Evolutionary conservation across 192 early-diverging fungal genomes (phyloP), one percentile per base, ranked within the genome.

Genomic region (Phlyctochytrium planicorne): DNA sequence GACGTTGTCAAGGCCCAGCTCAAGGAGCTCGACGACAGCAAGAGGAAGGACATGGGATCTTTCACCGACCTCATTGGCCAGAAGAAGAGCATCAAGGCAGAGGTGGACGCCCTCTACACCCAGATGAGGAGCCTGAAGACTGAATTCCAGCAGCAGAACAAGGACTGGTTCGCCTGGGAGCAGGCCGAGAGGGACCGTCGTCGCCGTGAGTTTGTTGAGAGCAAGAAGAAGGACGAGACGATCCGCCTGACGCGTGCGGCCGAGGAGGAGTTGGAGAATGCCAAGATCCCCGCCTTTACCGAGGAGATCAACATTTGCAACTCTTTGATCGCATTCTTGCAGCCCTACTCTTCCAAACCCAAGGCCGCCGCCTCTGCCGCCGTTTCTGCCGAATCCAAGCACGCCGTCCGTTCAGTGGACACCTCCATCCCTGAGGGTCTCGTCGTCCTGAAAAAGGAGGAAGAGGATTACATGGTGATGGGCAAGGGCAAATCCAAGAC

Each of bases 291-390:
- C 32, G 94, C 95, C 3, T 98, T 87, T 80, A 79, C 86, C 56
- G 82, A 83, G 71, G 95, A 98, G 75, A 95, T 98, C 69, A 70
- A 80, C 74, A 84, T 80, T 55, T 95, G 93, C 83, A 88, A 89
- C 62, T 86, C 84, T 59, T 79, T 98, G 56, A 87, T 94, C 67
- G 78, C 80, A 31, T 91, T 91, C 71, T 83, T 97, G 68, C 67
- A 84, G 52, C 47, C 10, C 31, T 74, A 75, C 33, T 76, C 78
- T 33, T 63, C 72, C 33, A 59, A 60, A 23, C 36, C 35, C 55
- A 74, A 74, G 34, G 72, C 76, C 30, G 75, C 75, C 63, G 79
- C 70, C 59, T 70, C 75, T 62, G 68, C 78, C 34, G 72, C 71
- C 4, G 74, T 82, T 62, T 65, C 67, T 62, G 63, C 37, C 64